A percentile compares a stretch with the other conserved stretches of the same genome.
phyloP scores from a whole-genome alignment of 257 asterid genomes.

The Jacaranda mimosifolia region DNA sequence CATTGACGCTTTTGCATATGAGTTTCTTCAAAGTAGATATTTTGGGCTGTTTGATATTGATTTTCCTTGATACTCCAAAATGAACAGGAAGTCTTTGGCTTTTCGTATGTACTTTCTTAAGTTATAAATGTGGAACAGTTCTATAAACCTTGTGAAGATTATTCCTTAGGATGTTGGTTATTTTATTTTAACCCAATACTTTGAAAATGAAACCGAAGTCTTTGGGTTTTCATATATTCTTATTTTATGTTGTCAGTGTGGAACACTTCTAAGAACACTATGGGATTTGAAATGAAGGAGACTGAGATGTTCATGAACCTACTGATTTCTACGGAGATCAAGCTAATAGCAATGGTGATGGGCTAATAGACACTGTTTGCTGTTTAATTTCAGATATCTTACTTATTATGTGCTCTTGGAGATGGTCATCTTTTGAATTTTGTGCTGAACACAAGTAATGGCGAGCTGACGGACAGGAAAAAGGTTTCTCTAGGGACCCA shows the following conservation, averaged over 20 bases:
- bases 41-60: background rate
- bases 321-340: background rate
- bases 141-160: background rate
- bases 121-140: background rate
- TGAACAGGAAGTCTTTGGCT: background rate
- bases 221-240: background rate
- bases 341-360: background rate
- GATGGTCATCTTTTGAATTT: constrained; percentile 85
- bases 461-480: constrained; percentile 78
- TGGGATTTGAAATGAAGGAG: background rate
- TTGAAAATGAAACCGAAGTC: background rate
- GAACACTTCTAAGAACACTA: background rate
- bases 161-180: background rate
- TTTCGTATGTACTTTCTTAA: background rate
- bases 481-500: constrained; percentile 87
- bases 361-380: constrained; percentile 1
- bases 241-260: background rate
- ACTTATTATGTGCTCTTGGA: constrained; percentile 87
- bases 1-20: background rate
- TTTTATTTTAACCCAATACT: background rate
- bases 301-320: background rate
- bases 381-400: constrained; percentile 61
- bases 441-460: constrained; percentile 65
- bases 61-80: background rate
- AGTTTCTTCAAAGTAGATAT: constrained; percentile 10